Evolutionary conservation across 805 yeast species (phyloP).

Genomic region (Debaryomyces prosopidis): DNA sequence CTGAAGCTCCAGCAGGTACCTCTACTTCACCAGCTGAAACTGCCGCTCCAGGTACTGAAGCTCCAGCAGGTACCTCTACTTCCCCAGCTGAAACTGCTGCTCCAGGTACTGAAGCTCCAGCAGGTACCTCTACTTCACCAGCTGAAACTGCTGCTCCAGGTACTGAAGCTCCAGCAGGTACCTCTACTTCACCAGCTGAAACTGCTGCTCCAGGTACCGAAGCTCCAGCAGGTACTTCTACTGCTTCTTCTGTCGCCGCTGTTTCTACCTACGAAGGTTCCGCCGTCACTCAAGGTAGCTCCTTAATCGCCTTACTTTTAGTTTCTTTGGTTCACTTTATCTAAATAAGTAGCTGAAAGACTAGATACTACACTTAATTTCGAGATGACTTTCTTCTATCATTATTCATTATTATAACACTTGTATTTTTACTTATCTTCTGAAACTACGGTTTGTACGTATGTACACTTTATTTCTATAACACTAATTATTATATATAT

Average conservation of each 20-base stretch:
- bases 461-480: too few relatives aligned
- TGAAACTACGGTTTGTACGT: too few relatives aligned
- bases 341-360: slow-evolving; percentile 13
- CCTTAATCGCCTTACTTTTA: slow-evolving; percentile 24
- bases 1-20: slow-evolving; percentile 13
- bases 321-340: slow-evolving; percentile 34
- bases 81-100: slow-evolving; percentile 11
- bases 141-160: slow-evolving; percentile 15
- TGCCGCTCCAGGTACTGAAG: slow-evolving; percentile 6
- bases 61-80: slow-evolving; percentile 8
- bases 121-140: slow-evolving; percentile 15
- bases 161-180: slow-evolving; percentile 4
- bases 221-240: background rate
- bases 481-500: too few relatives aligned
- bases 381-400: too few relatives aligned
- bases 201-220: slow-evolving; percentile 5
- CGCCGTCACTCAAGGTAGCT: slow-evolving; percentile 17
- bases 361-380: too few relatives aligned
- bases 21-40: slow-evolving; percentile 13
- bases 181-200: slow-evolving; percentile 2
- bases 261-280: slow-evolving; percentile 12
- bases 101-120: slow-evolving; percentile 9
- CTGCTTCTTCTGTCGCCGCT: slow-evolving; percentile 10
- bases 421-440: too few relatives aligned
- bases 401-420: too few relatives aligned